Evolutionary conservation across 495 filamentous ascomycete genomes (phyloP), one percentile per base, ranked within the genome.

Genomic region (Hamigera avellanea): DNA sequence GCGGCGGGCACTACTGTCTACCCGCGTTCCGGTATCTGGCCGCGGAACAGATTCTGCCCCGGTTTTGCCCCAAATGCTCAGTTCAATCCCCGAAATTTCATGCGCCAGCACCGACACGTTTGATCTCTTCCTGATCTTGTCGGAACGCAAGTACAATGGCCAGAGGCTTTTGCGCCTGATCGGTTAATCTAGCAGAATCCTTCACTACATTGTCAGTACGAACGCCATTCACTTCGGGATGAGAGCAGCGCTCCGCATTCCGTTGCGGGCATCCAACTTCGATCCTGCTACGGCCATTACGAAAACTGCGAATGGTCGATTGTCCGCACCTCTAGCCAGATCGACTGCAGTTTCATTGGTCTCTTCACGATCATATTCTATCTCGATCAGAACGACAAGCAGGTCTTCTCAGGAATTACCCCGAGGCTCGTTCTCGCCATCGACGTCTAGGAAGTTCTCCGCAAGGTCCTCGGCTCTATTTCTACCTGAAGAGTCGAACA

Each of bases 191-290:
- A n/a, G n/a, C n/a, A n/a, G n/a, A n/a, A n/a, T n/a, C n/a, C n/a
- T n/a, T n/a, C n/a, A n/a, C n/a, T n/a, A n/a, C n/a, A n/a, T 23
- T 23, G 5, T 23, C 21, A 9, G 9, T 9, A 23, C 21, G 9
- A 16, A 5, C 15, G 30, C 15, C 30, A 14, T 27, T 30, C 19
- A 36, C 35, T 49, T 52, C 50, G 58, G 54, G 37, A 66, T 64
- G 62, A 62, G 55, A 47, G 52, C 46, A 44, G 49, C 50, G 43
- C 41, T 56, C 54, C 54, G 57, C 45, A 42, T 49, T 49, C 53
- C 57, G 43, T 48, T 57, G 56, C 59, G 61, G 61, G 47, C 56
- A 33, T 49, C 54, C 41, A 40, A 40, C 37, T 44, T 49, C 45
- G 54, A 52, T 53, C 53, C 54, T 46, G 53, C 53, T 37, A 41